Evolutionary conservation across 2,329 filamentous ascomycete genomes (phyloP), one percentile per base, ranked within the genome.

Genomic region (Cordyceps javanica): DNA sequence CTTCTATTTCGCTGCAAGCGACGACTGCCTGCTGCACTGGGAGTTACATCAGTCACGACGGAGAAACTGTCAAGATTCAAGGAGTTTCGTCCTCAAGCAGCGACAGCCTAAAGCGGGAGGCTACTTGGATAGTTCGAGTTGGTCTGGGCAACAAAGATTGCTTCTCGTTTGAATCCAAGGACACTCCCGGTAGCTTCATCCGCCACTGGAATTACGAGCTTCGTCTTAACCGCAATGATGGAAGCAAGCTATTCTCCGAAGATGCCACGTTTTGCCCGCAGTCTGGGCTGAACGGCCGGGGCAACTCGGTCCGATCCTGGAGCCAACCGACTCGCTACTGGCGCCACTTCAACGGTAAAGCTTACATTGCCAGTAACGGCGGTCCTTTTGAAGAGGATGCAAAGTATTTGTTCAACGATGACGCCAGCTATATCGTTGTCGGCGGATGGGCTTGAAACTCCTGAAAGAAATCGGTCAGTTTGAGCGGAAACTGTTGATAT

Each of bases 251-350:
- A 53, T 85, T 86, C 69, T 38, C 70, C 4, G 82, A 87, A 62
- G 83, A 87, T 49, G 82, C 83, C 8, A 87, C 84, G 0, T 87
- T 87, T 69, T 87, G 84, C 65, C 73, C 81, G 0, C 74, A 79
- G 66, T 59, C 74, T 1, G 78, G 77, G 0, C 69, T 87, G 23
- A 80, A 68, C 61, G 79, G 80, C 5, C 65, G 74, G 44, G 82
- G 79, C 7, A 77, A 60, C 60, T 77, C 82, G 0, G 73, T 87
- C 32, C 74, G 80, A 5, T 73, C 82, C 1, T 87, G 83, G 83
- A 76, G 72, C 44, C 85, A 83, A 63, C 83, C 84, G 0, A 84
- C 82, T 0, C 75, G 82, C 45, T 85, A 73, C 59, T 71, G 85
- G 64, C 76, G 84, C 23, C 82, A 86, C 64, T 85, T 75, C 60